Percentiles rank a stretch among this genome's conserved stretches.
phyloP scores from a whole-genome alignment of 1,284 basidiomycete species.

The Cystobasidiaceae sp. region DNA sequence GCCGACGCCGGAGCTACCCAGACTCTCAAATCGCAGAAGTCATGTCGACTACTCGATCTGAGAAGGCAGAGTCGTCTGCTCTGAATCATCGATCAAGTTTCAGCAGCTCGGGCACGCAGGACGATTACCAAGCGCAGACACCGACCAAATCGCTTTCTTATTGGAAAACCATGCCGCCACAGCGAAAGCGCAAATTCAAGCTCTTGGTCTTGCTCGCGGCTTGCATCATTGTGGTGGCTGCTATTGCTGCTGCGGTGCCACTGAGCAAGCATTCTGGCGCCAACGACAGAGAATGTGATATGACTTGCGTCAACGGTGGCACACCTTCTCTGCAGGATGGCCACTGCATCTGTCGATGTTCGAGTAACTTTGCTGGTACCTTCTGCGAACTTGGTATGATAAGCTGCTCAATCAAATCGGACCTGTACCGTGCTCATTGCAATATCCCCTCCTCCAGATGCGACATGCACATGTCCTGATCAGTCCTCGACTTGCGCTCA shows the following conservation, averaged over 20 bases:
- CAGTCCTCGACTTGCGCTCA: neutral
- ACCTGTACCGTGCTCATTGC: neutral
- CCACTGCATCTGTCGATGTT: constrained; percentile 1
- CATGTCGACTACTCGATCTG: neutral
- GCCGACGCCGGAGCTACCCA: constrained; percentile 4
- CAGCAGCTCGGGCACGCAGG: neutral
- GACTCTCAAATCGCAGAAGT: neutral
- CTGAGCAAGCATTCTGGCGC: neutral
- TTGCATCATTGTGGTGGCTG: neutral
- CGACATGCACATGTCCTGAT: constrained; percentile 30
- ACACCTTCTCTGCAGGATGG: neutral
- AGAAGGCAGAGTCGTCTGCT: neutral
- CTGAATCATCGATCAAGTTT: neutral
- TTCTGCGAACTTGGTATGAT: constrained; percentile 26
- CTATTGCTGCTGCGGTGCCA: constrained; percentile 3
- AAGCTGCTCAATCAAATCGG: no score
- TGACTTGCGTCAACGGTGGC: constrained; percentile 2
- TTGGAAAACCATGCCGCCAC: constrained; percentile 2
- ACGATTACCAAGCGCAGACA: neutral
- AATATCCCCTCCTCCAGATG: constrained; percentile 10
- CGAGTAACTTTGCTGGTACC: neutral
- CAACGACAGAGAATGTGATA: neutral
- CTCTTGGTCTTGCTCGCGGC: neutral
- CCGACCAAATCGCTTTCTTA: neutral
- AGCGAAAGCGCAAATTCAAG: neutral